phyloP scores from a whole-genome alignment of 73 alveolate species.

The Paramecium biaurelia region DNA sequence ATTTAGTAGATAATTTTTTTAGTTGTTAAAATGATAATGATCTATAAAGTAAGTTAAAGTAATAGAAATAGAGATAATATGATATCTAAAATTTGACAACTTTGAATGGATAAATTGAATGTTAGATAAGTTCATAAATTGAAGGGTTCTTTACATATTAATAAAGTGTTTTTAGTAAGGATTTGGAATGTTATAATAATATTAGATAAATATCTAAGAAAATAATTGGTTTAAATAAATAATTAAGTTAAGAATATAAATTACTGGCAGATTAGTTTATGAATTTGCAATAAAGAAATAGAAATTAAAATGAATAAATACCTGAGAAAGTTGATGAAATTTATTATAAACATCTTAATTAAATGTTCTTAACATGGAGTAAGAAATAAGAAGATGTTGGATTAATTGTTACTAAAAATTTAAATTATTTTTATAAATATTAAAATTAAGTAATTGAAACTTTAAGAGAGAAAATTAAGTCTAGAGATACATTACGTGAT shows the following conservation, averaged over 20 bases:
- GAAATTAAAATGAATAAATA: not conserved
- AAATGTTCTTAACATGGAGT: not conserved
- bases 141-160: not conserved
- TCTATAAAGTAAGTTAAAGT: not conserved
- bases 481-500: not conserved
- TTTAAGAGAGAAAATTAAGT: not conserved
- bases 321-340: conserved; percentile 25
- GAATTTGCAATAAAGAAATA: not conserved
- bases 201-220: conserved; percentile 13
- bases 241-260: not conserved
- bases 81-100: not conserved
- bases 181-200: not conserved
- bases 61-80: not conserved
- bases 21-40: conserved; percentile 20
- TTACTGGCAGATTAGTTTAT: not conserved
- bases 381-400: conserved; percentile 25
- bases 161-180: not conserved
- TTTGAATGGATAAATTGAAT: not conserved
- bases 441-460: not conserved
- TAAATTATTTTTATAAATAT: not conserved
- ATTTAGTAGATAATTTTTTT: not conserved
- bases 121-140: conserved; percentile 14
- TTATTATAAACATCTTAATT: not conserved
- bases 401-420: not conserved
- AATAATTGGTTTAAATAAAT: not conserved